Base-by-base conservation (phyloP, 2,329 filamentous ascomycete genomes). In the Colletotrichum trifolii region DNA sequence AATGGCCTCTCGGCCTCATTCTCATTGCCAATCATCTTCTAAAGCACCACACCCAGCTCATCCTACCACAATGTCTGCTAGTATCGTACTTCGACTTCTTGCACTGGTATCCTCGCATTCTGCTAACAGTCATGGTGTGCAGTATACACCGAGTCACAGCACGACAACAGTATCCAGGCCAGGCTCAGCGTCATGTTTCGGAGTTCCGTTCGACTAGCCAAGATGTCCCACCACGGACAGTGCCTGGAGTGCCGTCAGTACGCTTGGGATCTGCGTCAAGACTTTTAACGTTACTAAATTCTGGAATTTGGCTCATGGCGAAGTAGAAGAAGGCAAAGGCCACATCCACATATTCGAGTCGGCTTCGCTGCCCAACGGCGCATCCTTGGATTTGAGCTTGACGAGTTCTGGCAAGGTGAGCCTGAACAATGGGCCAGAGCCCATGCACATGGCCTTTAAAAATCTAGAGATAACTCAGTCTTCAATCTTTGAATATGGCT, bases 1-100 rank as follows among this genome's bases (percentile, higher is more conserved):
- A 69, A 2, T 67, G 70, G 67, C 67, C 67, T 2, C 34, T 72
- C 5, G 69, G 70, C 5, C 57, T 73, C 34, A 75, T 69, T 1
- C 69, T 74, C 45, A 17, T 17, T 17, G 17, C 17, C 17, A 17
- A 17, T 17, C 17, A 17, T 17, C 17, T 17, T 17, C 17, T 17
- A 17, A 17, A 17, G 17, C 17, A 17, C 17, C 17, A 3, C 17
- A 34, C 50, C 25, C 25, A 25, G 25, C 25, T 25, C 25, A 25
- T 25, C 25, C 25, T 25, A 25, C 25, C 25, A 5, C 4, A 25
- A 5, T 25, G 4, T 25, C 4, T 25, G 25, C 3, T 25, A 25
- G 25, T 25, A 25, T 4, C 25, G 25, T 25, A 25, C 4, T 25
- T 25, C 4, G 1, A 25, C 3, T 25, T 25, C 4, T 5, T 25